Conservation (phyloP, 202 grass and related monocot genomes). For the Schoenoplectus tabernaemontani region DNA sequence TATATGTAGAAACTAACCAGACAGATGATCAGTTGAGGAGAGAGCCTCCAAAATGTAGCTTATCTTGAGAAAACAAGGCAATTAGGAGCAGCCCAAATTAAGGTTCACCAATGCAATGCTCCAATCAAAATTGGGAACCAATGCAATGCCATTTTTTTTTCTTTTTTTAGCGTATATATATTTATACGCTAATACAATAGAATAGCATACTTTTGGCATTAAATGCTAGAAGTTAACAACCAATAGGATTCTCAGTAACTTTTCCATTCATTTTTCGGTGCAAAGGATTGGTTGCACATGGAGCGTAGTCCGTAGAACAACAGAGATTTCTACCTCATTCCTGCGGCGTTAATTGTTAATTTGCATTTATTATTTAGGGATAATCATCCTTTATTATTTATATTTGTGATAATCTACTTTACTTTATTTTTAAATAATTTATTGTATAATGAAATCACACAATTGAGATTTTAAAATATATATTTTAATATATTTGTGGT, state of each 20-base stretch:
- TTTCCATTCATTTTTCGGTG: neutral
- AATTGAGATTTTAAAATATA: no score
- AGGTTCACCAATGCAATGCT: no score
- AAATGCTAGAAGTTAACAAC: slow-evolving; percentile 24
- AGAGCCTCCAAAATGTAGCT: slow-evolving; percentile 2
- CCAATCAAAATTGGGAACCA: neutral
- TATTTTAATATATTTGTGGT: no score
- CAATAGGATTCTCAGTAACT: neutral
- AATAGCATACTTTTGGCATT: slow-evolving; percentile 10
- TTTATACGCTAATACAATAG: neutral
- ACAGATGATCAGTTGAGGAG: neutral
- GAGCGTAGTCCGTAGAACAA: neutral
- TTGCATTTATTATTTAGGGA: no score
- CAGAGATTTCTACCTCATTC: neutral
- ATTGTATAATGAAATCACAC: no score
- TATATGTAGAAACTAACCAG: no score
- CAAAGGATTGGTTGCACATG: neutral
- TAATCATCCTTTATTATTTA: no score
- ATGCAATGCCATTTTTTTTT: no score
- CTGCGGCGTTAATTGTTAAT: neutral
- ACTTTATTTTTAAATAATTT: no score
- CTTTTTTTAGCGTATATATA: no score
- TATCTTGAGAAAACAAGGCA: neutral
- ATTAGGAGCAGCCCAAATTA: no score
- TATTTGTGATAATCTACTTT: no score